phyloP scores from a whole-genome alignment of 108 stramenopile genomes.

The Nannochloropsis gaditana region DNA sequence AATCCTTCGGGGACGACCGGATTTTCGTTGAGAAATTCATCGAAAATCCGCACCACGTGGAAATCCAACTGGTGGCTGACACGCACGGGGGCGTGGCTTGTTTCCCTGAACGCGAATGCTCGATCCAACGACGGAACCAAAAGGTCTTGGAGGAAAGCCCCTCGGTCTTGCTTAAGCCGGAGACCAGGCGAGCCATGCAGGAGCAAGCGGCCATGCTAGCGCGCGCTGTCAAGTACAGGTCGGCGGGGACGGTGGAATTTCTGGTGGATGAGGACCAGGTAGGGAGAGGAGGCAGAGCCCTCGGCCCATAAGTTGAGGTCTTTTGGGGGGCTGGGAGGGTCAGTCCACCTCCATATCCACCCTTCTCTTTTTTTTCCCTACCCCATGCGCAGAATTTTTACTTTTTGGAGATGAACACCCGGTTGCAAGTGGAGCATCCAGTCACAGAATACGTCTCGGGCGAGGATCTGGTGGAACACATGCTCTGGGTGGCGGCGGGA shows the following conservation, averaged over 20 bases:
- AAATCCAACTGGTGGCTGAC: conserved; percentile 91
- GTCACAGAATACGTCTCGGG: conserved; percentile 86
- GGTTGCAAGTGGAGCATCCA: conserved; percentile 76
- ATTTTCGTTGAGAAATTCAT: conserved; percentile 92
- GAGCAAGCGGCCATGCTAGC: conserved; percentile 70
- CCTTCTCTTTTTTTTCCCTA: conserved; percentile 26
- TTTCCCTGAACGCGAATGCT: conserved; percentile 90
- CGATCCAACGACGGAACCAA: conserved; percentile 92
- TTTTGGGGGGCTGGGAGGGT: background rate
- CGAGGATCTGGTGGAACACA: conserved; percentile 82
- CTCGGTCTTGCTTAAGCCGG: conserved; percentile 57
- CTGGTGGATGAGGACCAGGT: conserved; percentile 69
- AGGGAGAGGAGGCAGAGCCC: conserved; percentile 20
- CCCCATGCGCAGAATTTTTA: conserved; percentile 68
- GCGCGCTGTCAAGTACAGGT: conserved; percentile 68
- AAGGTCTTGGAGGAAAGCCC: conserved; percentile 96
- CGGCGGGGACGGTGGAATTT: conserved; percentile 96
- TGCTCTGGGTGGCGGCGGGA: conserved; percentile 78
- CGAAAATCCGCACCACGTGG: conserved; percentile 91
- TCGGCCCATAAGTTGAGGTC: background rate
- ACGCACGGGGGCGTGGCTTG: conserved; percentile 66
- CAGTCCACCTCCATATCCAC: background rate
- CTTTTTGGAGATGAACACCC: conserved; percentile 94
- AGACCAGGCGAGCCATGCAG: conserved; percentile 73
- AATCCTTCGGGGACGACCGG: conserved; percentile 82